Base-by-base conservation (phyloP, 768 basidiomycete genomes). In the Tulasnella sp. region DNA sequence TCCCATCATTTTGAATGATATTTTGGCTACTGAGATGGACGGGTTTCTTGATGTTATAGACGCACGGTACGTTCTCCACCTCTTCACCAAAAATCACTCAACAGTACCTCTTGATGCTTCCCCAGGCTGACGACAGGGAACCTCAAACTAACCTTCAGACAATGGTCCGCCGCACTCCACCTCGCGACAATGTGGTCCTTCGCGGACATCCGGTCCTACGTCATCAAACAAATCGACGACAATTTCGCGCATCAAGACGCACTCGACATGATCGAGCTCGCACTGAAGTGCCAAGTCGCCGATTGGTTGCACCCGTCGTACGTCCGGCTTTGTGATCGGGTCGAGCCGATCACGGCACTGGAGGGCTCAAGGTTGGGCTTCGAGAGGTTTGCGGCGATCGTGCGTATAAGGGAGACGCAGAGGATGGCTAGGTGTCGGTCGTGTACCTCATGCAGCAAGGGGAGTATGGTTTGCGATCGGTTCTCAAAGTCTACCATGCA, bases 271-370 rank as follows among this genome's bases (percentile, higher is more conserved):
- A 32, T 46, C 8, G 27, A 35, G 17, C 11, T 57, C 9, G 55
- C 43, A 14, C 23, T 34, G 7, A 31, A n/a, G 1, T 57, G 21
- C 31, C 41, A 37, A 12, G 27, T 57, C 14, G n/a, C 42, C 14
- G 17, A 57, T 2, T 57, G 55, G 55, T 37, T 57, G 21, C n/a
- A 57, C 14, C 55, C 55, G 0, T 41, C 42, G 19, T 57, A 45
- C 9, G 29, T 25, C 17, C 35, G 19, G 31, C 42, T 57, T 1
- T 57, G 55, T 17, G 19, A 21, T 5, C 9, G 55, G 25, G 29
- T 32, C 4, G 55, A 27, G 5, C 21, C 41, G 7, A 32, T 57
- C 6, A 57, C 43, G 9, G 1, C n/a, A 17, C 42, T 46, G 29
- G 55, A 48, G 9, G 46, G 46, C 6, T 11, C 2, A 29, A 31